Percentiles rank a stretch among this genome's conserved stretches.
These are phyloP conservation scores for Quercus lobata DNA, from an alignment of 331 rosid species.

Conservation along the genomic window DNA sequence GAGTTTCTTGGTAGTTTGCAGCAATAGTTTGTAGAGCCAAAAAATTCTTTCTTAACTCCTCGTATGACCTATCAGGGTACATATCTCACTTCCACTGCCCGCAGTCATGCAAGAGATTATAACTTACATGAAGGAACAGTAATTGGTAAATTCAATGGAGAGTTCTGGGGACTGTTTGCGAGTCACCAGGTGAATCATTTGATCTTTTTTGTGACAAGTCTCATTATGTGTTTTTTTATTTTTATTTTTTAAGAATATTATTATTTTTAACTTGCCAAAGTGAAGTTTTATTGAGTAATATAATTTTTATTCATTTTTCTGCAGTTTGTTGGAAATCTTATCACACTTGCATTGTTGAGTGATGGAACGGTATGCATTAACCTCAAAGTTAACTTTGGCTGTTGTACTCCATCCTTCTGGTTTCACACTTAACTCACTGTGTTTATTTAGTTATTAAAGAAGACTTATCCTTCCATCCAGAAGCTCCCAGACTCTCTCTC, in stretches of 20 bases:
- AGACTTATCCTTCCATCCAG: background rate
- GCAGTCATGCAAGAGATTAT: constrained; percentile 58
- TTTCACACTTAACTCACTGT: background rate
- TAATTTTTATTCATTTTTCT: constrained; percentile 1
- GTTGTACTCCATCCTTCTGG: background rate
- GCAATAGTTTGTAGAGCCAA: constrained; percentile 12
- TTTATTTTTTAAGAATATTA: background rate
- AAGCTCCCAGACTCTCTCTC: background rate
- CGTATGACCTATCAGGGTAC: constrained; percentile 64
- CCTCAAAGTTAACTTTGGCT: constrained; percentile 3
- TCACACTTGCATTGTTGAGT: constrained; percentile 64
- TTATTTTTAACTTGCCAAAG: constrained; percentile 2
- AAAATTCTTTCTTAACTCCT: constrained; percentile 15
- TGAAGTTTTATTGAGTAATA: background rate
- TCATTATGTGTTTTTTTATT: constrained; percentile 7
- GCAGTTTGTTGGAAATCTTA: constrained; percentile 88
- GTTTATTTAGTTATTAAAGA: background rate
- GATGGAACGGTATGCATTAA: constrained; percentile 50
- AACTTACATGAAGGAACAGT: constrained; percentile 71
- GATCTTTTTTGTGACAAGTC: background rate
- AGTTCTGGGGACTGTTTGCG: constrained; percentile 80
- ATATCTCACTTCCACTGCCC: constrained; percentile 79
- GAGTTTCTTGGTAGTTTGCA: constrained; percentile 2
- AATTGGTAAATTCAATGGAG: constrained; percentile 90
- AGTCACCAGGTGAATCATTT: constrained; percentile 62